Evolutionary conservation across 192 early-diverging fungal species (phyloP), one percentile per base, ranked within the genome.

Genomic region (Piromyces finnis): DNA sequence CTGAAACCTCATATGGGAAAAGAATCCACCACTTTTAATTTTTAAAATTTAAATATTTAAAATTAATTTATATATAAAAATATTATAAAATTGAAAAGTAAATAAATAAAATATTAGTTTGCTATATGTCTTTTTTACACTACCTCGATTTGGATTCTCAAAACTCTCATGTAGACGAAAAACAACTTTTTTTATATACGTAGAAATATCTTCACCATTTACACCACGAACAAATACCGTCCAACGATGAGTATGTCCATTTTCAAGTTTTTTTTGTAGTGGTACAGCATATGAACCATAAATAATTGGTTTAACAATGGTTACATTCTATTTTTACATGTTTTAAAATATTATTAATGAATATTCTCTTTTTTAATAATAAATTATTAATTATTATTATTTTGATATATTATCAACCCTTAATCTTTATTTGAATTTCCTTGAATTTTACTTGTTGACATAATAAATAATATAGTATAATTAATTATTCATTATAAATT

Each of bases 101-200:
- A 32, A n/a, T n/a, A n/a, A n/a, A n/a, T n/a, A n/a, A n/a, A n/a
- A n/a, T n/a, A n/a, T n/a, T n/a, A n/a, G n/a, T n/a, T n/a, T n/a
- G n/a, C n/a, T n/a, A n/a, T n/a, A n/a, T n/a, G n/a, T n/a, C n/a
- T n/a, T n/a, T n/a, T n/a, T 32, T 32, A 6, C 9, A 14, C 15
- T 39, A 95, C 92, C 84, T 86, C 94, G 82, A 77, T 85, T 81
- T 22, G 93, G 91, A 79, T 87, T 90, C 3, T 88, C 88, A 84
- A 97, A 99, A 9, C 93, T 95, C 82, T 99, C 98, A 84, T 99
- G 98, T 29, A 99, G 89, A 82, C 95, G 96, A 86, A 99, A 97
- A 77, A 89, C 87, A 17, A 99, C 98, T 83, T 94, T 93, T 84
- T 93, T 92, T 79, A 99, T 89, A 81, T 92, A 94, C 78, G 90